These are phyloP conservation scores for Ceratocystiopsis sp. DNA, from an alignment of 2,329 filamentous ascomycete species.

Conservation along the genomic window DNA sequence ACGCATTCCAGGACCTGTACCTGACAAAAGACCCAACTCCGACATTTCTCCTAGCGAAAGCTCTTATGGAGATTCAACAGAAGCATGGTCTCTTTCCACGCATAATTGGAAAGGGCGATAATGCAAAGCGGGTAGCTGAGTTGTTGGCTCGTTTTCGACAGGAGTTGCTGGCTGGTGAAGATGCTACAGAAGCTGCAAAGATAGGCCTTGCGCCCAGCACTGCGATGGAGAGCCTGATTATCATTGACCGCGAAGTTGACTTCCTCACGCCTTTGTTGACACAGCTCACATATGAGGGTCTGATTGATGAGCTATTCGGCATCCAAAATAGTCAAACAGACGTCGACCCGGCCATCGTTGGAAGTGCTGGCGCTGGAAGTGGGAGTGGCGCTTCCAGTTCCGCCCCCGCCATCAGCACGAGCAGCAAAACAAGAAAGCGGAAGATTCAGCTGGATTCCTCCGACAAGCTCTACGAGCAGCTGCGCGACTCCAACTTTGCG, in stretches of 20 bases:
- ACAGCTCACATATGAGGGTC: slow-evolving; percentile 88
- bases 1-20: slow-evolving; percentile 76
- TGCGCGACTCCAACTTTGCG: slow-evolving; percentile 88
- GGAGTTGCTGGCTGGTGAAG: slow-evolving; percentile 68
- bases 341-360: slow-evolving; percentile 78
- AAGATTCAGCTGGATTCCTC: slow-evolving; percentile 80
- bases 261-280: slow-evolving; percentile 84
- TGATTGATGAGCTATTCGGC: slow-evolving; percentile 84
- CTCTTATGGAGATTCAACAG: slow-evolving; percentile 86
- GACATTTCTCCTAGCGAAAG: slow-evolving; percentile 76
- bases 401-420: slow-evolving; percentile 29
- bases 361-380: slow-evolving; percentile 29
- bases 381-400: neutral
- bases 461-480: slow-evolving; percentile 73
- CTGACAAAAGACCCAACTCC: slow-evolving; percentile 79
- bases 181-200: slow-evolving; percentile 41
- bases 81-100: slow-evolving; percentile 86
- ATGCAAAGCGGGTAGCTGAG: slow-evolving; percentile 76
- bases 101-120: slow-evolving; percentile 89
- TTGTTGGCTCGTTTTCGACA: slow-evolving; percentile 81
- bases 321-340: slow-evolving; percentile 89
- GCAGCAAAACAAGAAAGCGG: slow-evolving; percentile 41
- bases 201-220: slow-evolving; percentile 69
- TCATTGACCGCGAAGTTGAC: slow-evolving; percentile 91
- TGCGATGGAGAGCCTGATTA: slow-evolving; percentile 75